Conservation (phyloP, 768 basidiomycete species). For the Leccinum longicurvipes region DNA sequence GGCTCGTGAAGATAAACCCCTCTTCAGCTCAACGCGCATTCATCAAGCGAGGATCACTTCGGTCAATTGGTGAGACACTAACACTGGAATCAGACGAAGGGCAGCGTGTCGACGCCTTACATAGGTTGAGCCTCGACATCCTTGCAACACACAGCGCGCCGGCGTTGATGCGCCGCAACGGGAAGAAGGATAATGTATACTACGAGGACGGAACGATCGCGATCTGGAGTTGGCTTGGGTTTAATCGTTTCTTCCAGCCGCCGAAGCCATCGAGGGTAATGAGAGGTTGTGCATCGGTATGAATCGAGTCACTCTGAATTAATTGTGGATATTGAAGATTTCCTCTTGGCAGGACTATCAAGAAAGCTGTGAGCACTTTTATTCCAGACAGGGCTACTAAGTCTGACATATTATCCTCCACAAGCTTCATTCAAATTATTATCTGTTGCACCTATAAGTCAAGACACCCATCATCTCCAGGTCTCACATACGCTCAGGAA, state of each 20-base stretch:
- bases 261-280: slow-evolving; percentile 36
- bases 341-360: slow-evolving; percentile 59
- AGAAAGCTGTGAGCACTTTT: slow-evolving; percentile 57
- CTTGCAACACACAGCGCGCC: slow-evolving; percentile 54
- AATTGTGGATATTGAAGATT: background rate
- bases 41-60: slow-evolving; percentile 66
- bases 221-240: slow-evolving; percentile 67
- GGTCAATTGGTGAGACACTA: slow-evolving; percentile 50
- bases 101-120: background rate
- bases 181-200: slow-evolving; percentile 23
- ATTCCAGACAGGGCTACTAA: background rate
- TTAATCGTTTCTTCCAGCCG: slow-evolving; percentile 59
- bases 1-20: slow-evolving; percentile 67
- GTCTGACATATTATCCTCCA: slow-evolving; percentile 3
- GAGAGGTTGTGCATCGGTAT: slow-evolving; percentile 60
- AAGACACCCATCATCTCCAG: slow-evolving; percentile 34
- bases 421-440: slow-evolving; percentile 67
- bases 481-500: slow-evolving; percentile 43
- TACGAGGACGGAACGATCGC: slow-evolving; percentile 49
- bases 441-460: slow-evolving; percentile 46
- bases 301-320: slow-evolving; percentile 18
- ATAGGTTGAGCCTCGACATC: slow-evolving; percentile 57
- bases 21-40: slow-evolving; percentile 65
- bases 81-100: background rate
- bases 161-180: slow-evolving; percentile 39